Conservation (phyloP, 495 filamentous ascomycete species). For the Hypoxylon rickii region DNA sequence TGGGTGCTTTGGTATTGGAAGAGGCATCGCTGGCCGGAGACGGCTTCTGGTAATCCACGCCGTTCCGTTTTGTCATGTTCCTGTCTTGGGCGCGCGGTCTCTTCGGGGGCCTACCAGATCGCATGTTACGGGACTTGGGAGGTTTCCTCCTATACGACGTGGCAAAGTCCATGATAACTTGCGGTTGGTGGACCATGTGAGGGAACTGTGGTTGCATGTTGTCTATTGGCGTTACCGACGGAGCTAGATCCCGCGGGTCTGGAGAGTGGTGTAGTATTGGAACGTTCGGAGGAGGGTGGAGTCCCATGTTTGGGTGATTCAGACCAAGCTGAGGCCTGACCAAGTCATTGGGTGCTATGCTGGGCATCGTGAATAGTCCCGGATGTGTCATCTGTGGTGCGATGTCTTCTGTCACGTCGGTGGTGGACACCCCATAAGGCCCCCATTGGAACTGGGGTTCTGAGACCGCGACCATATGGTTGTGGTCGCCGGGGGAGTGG, state of each 20-base stretch:
- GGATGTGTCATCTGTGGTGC: constrained; percentile 22
- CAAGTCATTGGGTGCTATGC: constrained; percentile 28
- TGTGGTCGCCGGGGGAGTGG: constrained; percentile 35
- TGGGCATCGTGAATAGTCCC: constrained; percentile 19
- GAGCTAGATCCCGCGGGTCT: constrained; percentile 27
- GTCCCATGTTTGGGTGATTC: constrained; percentile 21
- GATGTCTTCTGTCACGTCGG: constrained; percentile 28
- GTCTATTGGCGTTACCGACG: constrained; percentile 26
- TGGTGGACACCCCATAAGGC: constrained; percentile 36
- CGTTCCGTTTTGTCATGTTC: constrained; percentile 32
- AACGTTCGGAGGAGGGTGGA: constrained; percentile 27
- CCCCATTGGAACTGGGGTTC: constrained; percentile 36
- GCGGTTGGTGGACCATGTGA: constrained; percentile 27
- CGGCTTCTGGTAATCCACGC: constrained; percentile 22
- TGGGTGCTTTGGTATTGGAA: neutral
- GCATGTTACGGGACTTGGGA: constrained; percentile 18
- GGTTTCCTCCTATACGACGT: constrained; percentile 27
- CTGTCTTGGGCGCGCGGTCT: constrained; percentile 33
- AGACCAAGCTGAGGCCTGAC: constrained; percentile 27
- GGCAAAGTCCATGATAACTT: constrained; percentile 23
- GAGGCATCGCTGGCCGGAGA: constrained; percentile 33
- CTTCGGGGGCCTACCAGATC: constrained; percentile 34
- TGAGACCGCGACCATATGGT: constrained; percentile 28
- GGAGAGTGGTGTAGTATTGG: constrained; percentile 28
- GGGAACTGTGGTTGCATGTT: constrained; percentile 30